These are phyloP conservation scores for Wickerhamomyces ciferrii DNA, from an alignment of 805 yeast species.

Conservation along the genomic window DNA sequence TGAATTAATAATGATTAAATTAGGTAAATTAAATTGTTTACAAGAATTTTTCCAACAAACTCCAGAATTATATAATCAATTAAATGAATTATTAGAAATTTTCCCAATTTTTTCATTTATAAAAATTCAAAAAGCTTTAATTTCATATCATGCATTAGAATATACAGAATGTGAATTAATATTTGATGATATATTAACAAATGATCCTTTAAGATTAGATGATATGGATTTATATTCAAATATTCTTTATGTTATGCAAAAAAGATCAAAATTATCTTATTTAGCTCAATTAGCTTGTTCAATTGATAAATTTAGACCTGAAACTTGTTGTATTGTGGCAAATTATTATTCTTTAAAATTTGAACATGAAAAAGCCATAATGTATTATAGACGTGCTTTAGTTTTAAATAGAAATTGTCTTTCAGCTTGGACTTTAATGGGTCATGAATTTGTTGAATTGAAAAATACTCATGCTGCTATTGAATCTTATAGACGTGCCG, in stretches of 20 bases:
- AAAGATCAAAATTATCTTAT: slow-evolving; percentile 74
- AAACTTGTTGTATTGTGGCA: slow-evolving; percentile 91
- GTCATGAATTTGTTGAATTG: slow-evolving; percentile 95
- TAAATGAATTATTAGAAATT: slow-evolving; percentile 41
- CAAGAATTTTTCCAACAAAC: slow-evolving; percentile 80
- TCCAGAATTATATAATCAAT: slow-evolving; percentile 41
- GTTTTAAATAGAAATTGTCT: slow-evolving; percentile 74
- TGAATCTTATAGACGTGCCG: slow-evolving; percentile 90
- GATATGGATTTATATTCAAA: slow-evolving; percentile 94
- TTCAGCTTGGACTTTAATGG: slow-evolving; percentile 97
- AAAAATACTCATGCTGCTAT: slow-evolving; percentile 97
- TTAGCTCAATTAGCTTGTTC: slow-evolving; percentile 81
- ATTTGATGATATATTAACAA: slow-evolving; percentile 67
- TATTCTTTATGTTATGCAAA: slow-evolving; percentile 90
- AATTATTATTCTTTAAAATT: slow-evolving; percentile 88
- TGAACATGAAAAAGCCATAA: slow-evolving; percentile 92
- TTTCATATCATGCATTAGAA: slow-evolving; percentile 80
- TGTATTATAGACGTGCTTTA: slow-evolving; percentile 87
- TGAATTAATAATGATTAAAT: slow-evolving; percentile 27
- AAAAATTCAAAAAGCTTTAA: slow-evolving; percentile 75
- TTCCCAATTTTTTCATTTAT: slow-evolving; percentile 76
- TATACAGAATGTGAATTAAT: slow-evolving; percentile 73
- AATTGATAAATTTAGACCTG: slow-evolving; percentile 85
- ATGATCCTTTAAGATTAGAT: slow-evolving; percentile 84
- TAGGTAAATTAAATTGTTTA: background rate